phyloP scores from a whole-genome alignment of 2,329 filamentous ascomycete species.

The Plectosphaerella plurivora region DNA sequence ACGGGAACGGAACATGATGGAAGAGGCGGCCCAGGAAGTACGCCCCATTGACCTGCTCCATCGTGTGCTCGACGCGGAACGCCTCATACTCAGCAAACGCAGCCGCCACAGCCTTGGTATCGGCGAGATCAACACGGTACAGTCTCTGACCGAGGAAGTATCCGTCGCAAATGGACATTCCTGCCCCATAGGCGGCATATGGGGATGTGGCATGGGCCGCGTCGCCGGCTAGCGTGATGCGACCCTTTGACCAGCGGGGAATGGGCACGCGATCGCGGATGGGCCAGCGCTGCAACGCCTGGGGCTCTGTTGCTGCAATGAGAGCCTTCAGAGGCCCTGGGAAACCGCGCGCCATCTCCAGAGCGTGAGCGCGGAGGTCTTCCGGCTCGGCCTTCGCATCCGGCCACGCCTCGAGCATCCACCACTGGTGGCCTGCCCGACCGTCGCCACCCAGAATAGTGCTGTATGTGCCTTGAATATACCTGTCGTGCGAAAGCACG shows the following conservation, averaged over 20 bases:
- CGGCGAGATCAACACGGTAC: slow-evolving; percentile 4
- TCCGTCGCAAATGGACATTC: slow-evolving; percentile 9
- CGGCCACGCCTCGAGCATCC: neutral
- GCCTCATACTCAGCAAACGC: neutral
- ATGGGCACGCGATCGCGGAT: slow-evolving; percentile 13
- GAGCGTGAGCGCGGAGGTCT: slow-evolving; percentile 4
- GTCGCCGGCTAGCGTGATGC: slow-evolving; percentile 12
- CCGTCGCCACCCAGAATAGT: slow-evolving; percentile 4
- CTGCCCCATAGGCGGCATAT: slow-evolving; percentile 13
- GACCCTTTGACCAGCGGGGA: slow-evolving; percentile 12
- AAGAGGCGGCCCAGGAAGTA: slow-evolving; percentile 9
- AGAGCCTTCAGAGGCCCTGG: slow-evolving; percentile 1
- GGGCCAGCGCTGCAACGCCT: slow-evolving; percentile 6
- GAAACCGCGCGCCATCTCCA: slow-evolving; percentile 3
- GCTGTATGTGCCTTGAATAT: slow-evolving; percentile 7
- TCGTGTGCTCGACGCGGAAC: neutral
- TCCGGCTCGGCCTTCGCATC: neutral
- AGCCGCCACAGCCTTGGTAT: neutral
- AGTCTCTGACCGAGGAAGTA: slow-evolving; percentile 8
- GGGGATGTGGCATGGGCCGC: slow-evolving; percentile 14
- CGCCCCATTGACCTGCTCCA: neutral
- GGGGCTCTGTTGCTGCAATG: slow-evolving; percentile 2
- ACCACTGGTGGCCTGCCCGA: slow-evolving; percentile 1
- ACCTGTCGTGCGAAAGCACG: neutral
- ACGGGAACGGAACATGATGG: slow-evolving; percentile 8